Evolutionary conservation across 2,329 filamentous ascomycete species (phyloP).

Genomic region (Verticillium nonalfalfae): DNA sequence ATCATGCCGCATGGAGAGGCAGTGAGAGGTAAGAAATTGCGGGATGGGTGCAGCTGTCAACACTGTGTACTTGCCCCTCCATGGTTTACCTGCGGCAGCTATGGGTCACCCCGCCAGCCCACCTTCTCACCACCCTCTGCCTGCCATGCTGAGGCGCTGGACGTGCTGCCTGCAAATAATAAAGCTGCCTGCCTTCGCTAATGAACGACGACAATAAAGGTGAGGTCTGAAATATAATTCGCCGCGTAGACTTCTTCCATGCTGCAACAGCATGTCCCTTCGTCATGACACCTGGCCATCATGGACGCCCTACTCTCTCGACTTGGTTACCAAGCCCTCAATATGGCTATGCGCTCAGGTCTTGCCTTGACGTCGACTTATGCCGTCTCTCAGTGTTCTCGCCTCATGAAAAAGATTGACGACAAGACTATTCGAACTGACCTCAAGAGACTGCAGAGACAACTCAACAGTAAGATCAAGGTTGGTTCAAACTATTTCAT

Average conservation of each 20-base stretch:
- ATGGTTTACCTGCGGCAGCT: background rate
- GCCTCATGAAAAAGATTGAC: constrained; percentile 71
- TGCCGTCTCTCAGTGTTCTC: constrained; percentile 75
- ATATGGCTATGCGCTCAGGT: constrained; percentile 84
- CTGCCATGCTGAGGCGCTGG: background rate
- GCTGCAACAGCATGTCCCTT: background rate
- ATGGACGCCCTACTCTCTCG: constrained; percentile 64
- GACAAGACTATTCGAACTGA: constrained; percentile 57
- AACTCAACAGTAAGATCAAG: constrained; percentile 80
- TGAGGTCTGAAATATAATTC: background rate
- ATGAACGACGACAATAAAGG: background rate
- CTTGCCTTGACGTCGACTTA: constrained; percentile 80
- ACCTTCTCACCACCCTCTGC: background rate
- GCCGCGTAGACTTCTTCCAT: background rate
- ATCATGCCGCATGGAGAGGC: background rate
- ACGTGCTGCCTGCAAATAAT: background rate
- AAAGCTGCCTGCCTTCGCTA: background rate
- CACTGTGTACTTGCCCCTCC: background rate
- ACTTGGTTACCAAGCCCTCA: constrained; percentile 68
- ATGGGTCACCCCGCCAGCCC: background rate
- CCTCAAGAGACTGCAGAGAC: constrained; percentile 63
- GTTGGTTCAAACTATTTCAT: constrained; percentile 30
- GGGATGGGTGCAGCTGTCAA: background rate
- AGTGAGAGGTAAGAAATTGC: background rate
- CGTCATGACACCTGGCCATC: constrained; percentile 15